phyloP scores from a whole-genome alignment of 23 red algal genomes.

The Porphyridium purpureum region DNA sequence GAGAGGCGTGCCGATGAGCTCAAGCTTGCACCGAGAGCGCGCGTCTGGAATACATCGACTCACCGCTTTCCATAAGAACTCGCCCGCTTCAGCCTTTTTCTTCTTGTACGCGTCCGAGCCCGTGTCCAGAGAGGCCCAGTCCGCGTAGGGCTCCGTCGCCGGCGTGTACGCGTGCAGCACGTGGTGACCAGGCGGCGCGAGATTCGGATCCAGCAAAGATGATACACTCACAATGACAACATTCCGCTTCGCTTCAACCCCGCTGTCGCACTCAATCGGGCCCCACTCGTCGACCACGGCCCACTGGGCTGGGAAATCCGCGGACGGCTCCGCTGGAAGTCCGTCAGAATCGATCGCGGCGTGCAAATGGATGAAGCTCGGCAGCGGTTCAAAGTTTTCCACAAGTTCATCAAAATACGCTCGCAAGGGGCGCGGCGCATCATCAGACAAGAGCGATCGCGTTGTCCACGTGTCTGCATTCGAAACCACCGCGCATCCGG shows the following conservation, averaged over 20 bases:
- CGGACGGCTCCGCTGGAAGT: conserved; percentile 5
- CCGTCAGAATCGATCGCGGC: conserved; percentile 25
- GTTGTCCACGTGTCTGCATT: too few species aligned
- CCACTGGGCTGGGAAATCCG: too few species aligned
- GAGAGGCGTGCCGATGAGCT: conserved; percentile 27
- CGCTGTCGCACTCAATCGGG: conserved; percentile 23
- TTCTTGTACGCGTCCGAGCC: conserved; percentile 28
- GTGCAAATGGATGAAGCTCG: conserved; percentile 63
- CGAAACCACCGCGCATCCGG: too few species aligned
- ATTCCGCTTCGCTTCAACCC: conserved; percentile 29
- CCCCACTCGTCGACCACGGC: too few species aligned
- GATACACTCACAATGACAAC: conserved; percentile 51
- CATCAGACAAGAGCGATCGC: too few species aligned
- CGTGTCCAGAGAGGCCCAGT: conserved; percentile 21
- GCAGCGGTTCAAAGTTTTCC: conserved; percentile 4
- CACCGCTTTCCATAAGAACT: conserved; percentile 32
- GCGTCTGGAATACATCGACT: conserved; percentile 22
- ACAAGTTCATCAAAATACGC: conserved; percentile 1
- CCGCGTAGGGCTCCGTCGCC: conserved; percentile 56
- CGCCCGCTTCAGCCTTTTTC: conserved; percentile 18
- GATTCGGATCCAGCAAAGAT: conserved; percentile 32
- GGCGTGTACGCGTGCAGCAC: conserved; percentile 77
- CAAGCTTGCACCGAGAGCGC: conserved; percentile 9
- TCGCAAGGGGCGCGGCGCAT: too few species aligned
- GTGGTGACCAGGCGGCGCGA: conserved; percentile 28